Base-by-base conservation (phyloP, 352 stramenopile genomes). In the Pythium oligandrum region DNA sequence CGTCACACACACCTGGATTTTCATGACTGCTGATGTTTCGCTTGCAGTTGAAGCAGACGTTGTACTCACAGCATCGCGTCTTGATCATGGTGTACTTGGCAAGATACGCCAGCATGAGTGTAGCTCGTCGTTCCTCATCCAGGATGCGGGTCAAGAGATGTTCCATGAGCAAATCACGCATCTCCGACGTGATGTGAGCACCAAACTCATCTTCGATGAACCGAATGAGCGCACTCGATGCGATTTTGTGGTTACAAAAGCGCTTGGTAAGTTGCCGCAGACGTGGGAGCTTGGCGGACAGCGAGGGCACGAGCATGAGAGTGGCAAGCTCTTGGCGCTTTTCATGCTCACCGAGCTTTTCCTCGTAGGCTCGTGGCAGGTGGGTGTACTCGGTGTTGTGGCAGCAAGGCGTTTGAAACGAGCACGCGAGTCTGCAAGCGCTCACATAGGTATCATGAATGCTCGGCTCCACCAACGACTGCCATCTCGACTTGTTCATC, bases 1-100 rank as follows among this genome's bases (percentile, higher is more conserved):
- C 54, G 10, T 55, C 57, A 35, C 68, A 64, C 8, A 39, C 52
- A 5, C 40, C 52, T 37, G 50, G 17, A n/a, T 67, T 55, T 37
- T 65, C 50, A 30, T 55, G 35, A 1, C 37, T 39, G 44, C 48
- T 40, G 31, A 57, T 42, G 53, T 57, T 44, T 45, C 68, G 66
- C 45, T 83, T 83, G 63, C 73, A 80, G 59, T 83, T 80, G 53
- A 83, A 80, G 36, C 70, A 83, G 47, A 71, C 58, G 6, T 52
- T 43, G 4, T 34, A 2, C 0, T 60, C 51, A 31, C 68, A 80
- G 59, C 70, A 80, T 2, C 57, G 50, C 34, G 57, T 64, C 37
- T 30, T 40, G 32, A 55, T 35, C 32, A 63, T 62, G 49, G 62
- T 76, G 35, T 65, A 51, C 30, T 61, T 68, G 36, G 61, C 37